A percentile compares a stretch with the other conserved stretches of the same genome.
phyloP scores from a whole-genome alignment of 2,329 filamentous ascomycete species.

The Colletotrichum tropicale region DNA sequence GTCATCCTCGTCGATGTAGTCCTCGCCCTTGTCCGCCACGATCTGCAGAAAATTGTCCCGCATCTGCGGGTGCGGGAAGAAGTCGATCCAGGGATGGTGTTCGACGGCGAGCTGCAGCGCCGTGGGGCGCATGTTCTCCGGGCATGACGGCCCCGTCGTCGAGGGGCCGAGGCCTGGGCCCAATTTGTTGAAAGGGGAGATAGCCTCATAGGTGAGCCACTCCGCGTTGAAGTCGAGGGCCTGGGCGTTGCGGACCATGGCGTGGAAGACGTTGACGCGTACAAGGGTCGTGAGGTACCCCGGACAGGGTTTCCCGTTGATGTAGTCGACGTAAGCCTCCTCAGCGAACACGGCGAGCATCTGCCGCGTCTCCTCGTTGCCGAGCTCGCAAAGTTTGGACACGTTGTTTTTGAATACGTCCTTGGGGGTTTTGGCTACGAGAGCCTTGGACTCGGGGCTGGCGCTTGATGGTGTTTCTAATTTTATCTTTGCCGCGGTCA shows the following conservation, averaged over 20 bases:
- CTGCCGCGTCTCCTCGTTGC: not conserved
- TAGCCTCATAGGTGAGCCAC: constrained; percentile 21
- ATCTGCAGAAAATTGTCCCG: constrained; percentile 30
- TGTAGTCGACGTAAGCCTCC: not conserved
- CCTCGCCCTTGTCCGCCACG: constrained; percentile 2
- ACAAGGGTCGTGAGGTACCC: constrained; percentile 13
- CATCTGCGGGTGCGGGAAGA: constrained; percentile 32
- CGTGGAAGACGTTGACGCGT: constrained; percentile 21
- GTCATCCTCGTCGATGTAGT: constrained; percentile 14
- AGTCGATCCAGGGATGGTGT: constrained; percentile 37
- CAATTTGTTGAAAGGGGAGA: constrained; percentile 22
- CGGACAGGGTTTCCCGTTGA: not conserved
- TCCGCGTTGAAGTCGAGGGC: constrained; percentile 6
- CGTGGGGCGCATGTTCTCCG: constrained; percentile 29
- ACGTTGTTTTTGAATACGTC: not conserved
- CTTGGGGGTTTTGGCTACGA: not conserved
- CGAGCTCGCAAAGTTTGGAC: not conserved
- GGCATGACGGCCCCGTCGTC: not conserved
- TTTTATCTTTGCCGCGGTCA: not conserved
- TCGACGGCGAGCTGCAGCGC: constrained; percentile 26
- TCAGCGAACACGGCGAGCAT: not conserved
- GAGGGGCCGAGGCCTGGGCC: constrained; percentile 1
- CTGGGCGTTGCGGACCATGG: constrained; percentile 10
- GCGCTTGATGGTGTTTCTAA: not conserved
- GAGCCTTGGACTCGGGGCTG: not conserved